Percentiles rank a stretch among this genome's conserved stretches.
Conservation (phyloP, 2,329 filamentous ascomycete species). For the Claviceps spartinae region DNA sequence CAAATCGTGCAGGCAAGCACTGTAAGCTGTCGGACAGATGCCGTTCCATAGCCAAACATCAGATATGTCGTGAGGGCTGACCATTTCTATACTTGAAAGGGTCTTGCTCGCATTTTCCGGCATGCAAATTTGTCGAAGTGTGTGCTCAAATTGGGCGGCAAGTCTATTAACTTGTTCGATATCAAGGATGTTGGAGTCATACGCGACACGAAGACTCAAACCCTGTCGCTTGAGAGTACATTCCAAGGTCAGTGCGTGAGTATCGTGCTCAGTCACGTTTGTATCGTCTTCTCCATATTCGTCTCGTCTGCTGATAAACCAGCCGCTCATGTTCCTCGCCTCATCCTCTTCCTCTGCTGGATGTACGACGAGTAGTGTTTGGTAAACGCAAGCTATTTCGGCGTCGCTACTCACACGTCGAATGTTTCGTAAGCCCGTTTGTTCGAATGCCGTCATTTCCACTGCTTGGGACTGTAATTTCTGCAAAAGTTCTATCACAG, state of each 20-base stretch:
- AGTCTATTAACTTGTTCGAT: neutral
- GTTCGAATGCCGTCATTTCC: slow-evolving; percentile 7
- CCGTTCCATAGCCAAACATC: slow-evolving; percentile 7
- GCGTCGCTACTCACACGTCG: slow-evolving; percentile 3
- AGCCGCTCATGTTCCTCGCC: neutral
- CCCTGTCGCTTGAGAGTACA: neutral
- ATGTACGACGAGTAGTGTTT: slow-evolving; percentile 9
- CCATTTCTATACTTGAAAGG: neutral
- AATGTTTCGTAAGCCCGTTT: slow-evolving; percentile 9
- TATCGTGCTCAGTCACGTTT: slow-evolving; percentile 4
- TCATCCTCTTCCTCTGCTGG: slow-evolving; percentile 3
- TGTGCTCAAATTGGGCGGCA: slow-evolving; percentile 1
- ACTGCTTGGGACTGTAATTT: slow-evolving; percentile 9
- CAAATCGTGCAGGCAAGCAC: slow-evolving; percentile 4
- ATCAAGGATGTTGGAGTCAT: neutral
- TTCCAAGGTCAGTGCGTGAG: neutral
- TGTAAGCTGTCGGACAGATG: neutral
- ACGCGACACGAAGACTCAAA: neutral
- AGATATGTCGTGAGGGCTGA: slow-evolving; percentile 1
- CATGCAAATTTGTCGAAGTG: slow-evolving; percentile 1
- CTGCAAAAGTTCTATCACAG: slow-evolving; percentile 27
- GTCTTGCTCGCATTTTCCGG: neutral
- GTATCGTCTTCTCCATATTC: slow-evolving; percentile 2
- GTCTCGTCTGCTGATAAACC: neutral
- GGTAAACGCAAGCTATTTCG: slow-evolving; percentile 6